Conservation (phyloP, 306 rosid genomes). For the Acacia acuminata region DNA sequence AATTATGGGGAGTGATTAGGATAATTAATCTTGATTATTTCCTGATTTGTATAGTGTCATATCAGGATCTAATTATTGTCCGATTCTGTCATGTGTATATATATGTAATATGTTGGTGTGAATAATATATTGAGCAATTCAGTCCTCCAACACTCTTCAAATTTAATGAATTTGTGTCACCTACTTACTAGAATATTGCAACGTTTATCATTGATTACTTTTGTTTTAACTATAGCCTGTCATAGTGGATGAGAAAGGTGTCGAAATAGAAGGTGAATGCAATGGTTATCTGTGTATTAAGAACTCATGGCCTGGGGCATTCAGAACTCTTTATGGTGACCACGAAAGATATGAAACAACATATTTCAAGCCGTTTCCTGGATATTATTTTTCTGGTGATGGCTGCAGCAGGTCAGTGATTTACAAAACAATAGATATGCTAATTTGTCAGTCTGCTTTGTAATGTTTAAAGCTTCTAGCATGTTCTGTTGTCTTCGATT, state of each 20-base stretch:
- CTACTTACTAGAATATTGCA: slow-evolving; percentile 10
- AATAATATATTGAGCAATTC: too few relatives aligned
- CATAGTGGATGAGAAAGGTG: slow-evolving; percentile 92
- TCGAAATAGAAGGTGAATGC: slow-evolving; percentile 92
- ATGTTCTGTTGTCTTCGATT: slow-evolving; percentile 22
- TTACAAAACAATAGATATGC: slow-evolving; percentile 10
- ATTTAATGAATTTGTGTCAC: slow-evolving; percentile 11
- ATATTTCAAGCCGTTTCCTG: slow-evolving; percentile 93
- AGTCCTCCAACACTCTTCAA: too few relatives aligned
- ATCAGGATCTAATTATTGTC: too few relatives aligned
- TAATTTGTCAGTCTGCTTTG: slow-evolving; percentile 14
- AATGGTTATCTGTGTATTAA: slow-evolving; percentile 90
- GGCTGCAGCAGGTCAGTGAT: slow-evolving; percentile 84
- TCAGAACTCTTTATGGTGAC: slow-evolving; percentile 92
- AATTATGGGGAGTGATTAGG: too few relatives aligned
- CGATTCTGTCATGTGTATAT: too few relatives aligned
- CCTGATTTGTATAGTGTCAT: too few relatives aligned
- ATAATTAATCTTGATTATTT: too few relatives aligned
- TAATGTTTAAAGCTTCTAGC: background rate
- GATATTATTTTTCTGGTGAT: slow-evolving; percentile 97
- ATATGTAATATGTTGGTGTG: too few relatives aligned
- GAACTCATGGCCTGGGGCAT: slow-evolving; percentile 97
- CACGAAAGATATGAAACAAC: slow-evolving; percentile 98
- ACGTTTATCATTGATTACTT: slow-evolving; percentile 26
- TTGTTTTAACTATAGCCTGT: slow-evolving; percentile 61